These are phyloP conservation scores for Cyberlindnera suaveolens DNA, from an alignment of 805 yeast genomes.

Conservation along the genomic window DNA sequence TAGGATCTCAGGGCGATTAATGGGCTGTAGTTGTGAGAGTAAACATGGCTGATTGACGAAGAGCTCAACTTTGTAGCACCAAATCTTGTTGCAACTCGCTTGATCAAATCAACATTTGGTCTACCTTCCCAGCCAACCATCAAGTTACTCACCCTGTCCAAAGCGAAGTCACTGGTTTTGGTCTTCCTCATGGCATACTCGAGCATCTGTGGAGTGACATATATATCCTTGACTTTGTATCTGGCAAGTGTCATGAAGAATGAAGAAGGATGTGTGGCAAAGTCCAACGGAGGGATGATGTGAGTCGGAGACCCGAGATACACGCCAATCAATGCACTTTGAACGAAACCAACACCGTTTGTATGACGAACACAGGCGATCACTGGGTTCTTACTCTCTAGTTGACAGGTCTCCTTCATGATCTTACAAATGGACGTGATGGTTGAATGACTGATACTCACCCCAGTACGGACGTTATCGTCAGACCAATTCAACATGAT, in stretches of 20 bases:
- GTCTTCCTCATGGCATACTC: constrained; percentile 59
- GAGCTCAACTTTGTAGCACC: constrained; percentile 58
- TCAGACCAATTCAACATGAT: constrained; percentile 68
- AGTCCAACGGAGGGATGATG: constrained; percentile 71
- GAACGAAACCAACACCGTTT: constrained; percentile 81
- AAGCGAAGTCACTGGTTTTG: constrained; percentile 47
- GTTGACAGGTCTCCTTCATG: constrained; percentile 85
- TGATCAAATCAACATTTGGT: constrained; percentile 56
- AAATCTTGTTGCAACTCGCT: constrained; percentile 55
- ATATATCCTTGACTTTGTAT: constrained; percentile 78
- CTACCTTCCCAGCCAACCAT: constrained; percentile 78
- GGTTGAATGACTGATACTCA: constrained; percentile 45
- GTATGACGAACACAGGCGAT: constrained; percentile 85
- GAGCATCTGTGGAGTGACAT: constrained; percentile 78
- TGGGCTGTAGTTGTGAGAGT: constrained; percentile 76
- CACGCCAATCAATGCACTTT: constrained; percentile 77
- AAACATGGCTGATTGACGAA: constrained; percentile 69
- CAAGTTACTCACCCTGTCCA: constrained; percentile 66
- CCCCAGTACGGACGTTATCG: constrained; percentile 62
- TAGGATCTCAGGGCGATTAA: constrained; percentile 81
- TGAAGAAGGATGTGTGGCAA: constrained; percentile 63
- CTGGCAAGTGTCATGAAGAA: constrained; percentile 68
- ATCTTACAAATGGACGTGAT: constrained; percentile 79
- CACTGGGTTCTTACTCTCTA: constrained; percentile 64
- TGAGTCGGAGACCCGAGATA: constrained; percentile 84